These are phyloP conservation scores for Ormosia emarginata DNA, from an alignment of 306 rosid species.

Conservation along the genomic window DNA sequence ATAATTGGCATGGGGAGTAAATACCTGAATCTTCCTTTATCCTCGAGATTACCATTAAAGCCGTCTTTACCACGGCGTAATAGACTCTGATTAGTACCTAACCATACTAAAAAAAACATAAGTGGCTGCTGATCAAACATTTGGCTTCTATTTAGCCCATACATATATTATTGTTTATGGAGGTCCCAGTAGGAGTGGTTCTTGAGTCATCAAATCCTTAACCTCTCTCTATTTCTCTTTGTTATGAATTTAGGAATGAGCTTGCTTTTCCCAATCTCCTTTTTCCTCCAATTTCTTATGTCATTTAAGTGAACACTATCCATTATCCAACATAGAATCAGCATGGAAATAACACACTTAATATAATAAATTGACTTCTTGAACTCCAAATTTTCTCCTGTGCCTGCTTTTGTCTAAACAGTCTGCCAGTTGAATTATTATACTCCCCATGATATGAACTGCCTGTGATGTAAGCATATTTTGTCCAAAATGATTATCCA, in stretches of 20 bases:
- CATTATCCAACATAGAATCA: slow-evolving; percentile 33
- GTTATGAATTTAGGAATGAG: slow-evolving; percentile 6
- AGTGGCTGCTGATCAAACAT: slow-evolving; percentile 39
- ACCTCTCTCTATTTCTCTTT: slow-evolving; percentile 5
- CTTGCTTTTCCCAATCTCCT: slow-evolving; percentile 22
- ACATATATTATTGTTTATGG: slow-evolving; percentile 18
- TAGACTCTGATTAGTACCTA: slow-evolving; percentile 40
- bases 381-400: slow-evolving; percentile 28
- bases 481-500: slow-evolving; percentile 69
- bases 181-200: slow-evolving; percentile 49
- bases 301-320: slow-evolving; percentile 24
- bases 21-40: slow-evolving; percentile 9
- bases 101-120: slow-evolving; percentile 30
- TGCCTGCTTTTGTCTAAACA: slow-evolving; percentile 47
- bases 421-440: slow-evolving; percentile 57
- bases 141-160: slow-evolving; percentile 40
- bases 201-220: slow-evolving; percentile 60
- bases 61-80: slow-evolving; percentile 16
- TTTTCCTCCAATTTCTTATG: slow-evolving; percentile 25
- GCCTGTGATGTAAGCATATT: slow-evolving; percentile 58
- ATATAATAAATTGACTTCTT: slow-evolving; percentile 58
- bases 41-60: slow-evolving; percentile 1
- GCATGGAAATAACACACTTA: slow-evolving; percentile 37
- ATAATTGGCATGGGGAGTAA: neutral
- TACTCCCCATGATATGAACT: slow-evolving; percentile 54